phyloP scores from a whole-genome alignment of 768 basidiomycete species.

The Kwoniella europaea region DNA sequence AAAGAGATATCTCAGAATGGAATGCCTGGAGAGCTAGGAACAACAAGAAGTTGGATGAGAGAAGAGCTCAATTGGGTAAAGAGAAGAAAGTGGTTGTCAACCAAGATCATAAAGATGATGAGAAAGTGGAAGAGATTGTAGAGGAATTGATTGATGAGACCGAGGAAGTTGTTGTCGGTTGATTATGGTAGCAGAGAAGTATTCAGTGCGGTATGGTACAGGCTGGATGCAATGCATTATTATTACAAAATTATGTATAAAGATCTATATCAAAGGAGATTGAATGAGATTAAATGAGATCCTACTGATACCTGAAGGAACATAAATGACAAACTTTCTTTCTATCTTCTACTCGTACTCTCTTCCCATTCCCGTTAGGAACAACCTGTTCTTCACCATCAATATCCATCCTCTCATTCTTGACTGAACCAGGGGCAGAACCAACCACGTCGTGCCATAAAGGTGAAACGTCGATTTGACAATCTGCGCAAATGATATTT shows the following conservation, averaged over 20 bases:
- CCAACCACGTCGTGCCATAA: slow-evolving; percentile 37
- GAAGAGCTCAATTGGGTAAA: slow-evolving; percentile 60
- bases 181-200: neutral
- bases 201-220: neutral
- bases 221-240: slow-evolving; percentile 10
- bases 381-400: slow-evolving; percentile 16
- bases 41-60: slow-evolving; percentile 69
- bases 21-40: slow-evolving; percentile 89
- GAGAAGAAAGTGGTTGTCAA: slow-evolving; percentile 46
- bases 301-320: slow-evolving; percentile 28
- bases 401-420: slow-evolving; percentile 26
- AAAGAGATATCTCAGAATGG: slow-evolving; percentile 96
- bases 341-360: slow-evolving; percentile 6
- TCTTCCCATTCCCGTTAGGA: neutral
- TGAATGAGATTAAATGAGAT: neutral
- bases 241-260: neutral
- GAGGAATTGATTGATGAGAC: slow-evolving; percentile 91
- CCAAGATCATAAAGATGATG: slow-evolving; percentile 65
- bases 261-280: neutral
- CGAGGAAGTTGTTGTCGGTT: slow-evolving; percentile 68
- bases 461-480: slow-evolving; percentile 49
- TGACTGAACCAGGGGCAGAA: slow-evolving; percentile 10
- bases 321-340: slow-evolving; percentile 46
- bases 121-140: slow-evolving; percentile 91
- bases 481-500: slow-evolving; percentile 33